Base-by-base conservation (phyloP, 164 flowering plant species). In the Vitis rupestris region DNA sequence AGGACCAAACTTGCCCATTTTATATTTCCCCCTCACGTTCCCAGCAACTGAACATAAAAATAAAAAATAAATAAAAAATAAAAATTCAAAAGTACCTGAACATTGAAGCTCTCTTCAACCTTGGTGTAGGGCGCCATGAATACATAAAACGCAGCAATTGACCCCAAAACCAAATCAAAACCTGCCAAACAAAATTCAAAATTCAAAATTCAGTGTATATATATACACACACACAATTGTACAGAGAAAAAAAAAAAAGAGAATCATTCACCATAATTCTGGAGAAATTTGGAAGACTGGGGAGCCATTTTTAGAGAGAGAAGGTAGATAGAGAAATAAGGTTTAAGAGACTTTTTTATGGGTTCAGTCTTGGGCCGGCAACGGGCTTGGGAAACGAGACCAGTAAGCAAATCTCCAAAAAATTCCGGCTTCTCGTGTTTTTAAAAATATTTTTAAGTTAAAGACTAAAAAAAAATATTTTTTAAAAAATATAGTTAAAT, bases 61-160 rank as follows among this genome's bases (percentile, higher is more conserved):
- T 0, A 14, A 29, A 60, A 27, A 59, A 62, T n/a, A 57, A 49
- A 23, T 17, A 37, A 3, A 52, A 4, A 53, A 65, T 15, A 59
- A n/a, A 14, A 37, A 64, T 61, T 23, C 48, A 12, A 13, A 55
- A 61, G 56, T 1, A 76, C 99, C 99, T 93, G 99, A 72, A 96
- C 82, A 67, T 93, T 96, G 80, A 96, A 96, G 83, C 99, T 96
- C 76, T 93, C 99, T 84, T 96, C 99, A 47, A 93, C 99, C 71
- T 96, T 96, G 0, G 99, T 96, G 74, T 88, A 96, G 1, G 99
- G 99, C 14, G 81, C 87, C 87, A 82, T 82, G 72, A 93, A 74
- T 15, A 85, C 90, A 61, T 96, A 93, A 76, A 93, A 88, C 5
- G 92, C 88, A 55, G 94, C 89, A 19, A 96, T 83, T 14, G 89